Evolutionary conservation across 2,329 filamentous ascomycete genomes (phyloP), one percentile per base, ranked within the genome.

Genomic region (Claviceps spartinae): DNA sequence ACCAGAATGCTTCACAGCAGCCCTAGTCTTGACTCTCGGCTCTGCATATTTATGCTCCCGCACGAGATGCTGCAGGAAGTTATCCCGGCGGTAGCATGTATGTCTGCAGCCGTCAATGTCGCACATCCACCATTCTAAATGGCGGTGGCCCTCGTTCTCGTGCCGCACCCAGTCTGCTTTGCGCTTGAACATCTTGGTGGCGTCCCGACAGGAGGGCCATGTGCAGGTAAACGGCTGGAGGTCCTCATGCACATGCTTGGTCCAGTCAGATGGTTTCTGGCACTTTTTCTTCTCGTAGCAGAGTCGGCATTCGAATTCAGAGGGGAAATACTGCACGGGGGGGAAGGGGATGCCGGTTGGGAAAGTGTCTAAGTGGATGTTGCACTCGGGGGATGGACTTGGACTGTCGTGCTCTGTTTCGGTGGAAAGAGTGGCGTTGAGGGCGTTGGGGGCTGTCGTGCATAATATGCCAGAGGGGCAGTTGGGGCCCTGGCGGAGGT

Each of bases 161-260:
- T 96, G 90, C 34, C 90, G 80, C 22, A 95, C 88, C 90, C 90
- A 96, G 64, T 96, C 90, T 14, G 90, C 90, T 68, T 95, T 96
- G 47, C 89, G 81, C 69, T 95, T 95, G 73, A 95, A 96, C 38
- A 88, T 89, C 67, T 94, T 95, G 18, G 86, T 82, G 47, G 86
- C 82, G 47, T 95, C 88, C 8, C 79, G 78, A 63, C 90, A 95
- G 49, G 81, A 76, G 2, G 85, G 81, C 71, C 91, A 95, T 0
- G 89, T 95, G 67, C 90, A 96, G 3, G 88, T 94, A 59, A 95
- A 95, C 0, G 90, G 90, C 63, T 93, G 86, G 1, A 95, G 81
- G 63, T 96, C 90, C 67, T 95, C 90, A 60, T 95, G 88, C 1
- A 96, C 87, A 62, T 96, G 90, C 65, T 96, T 95, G 1, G 89